These are phyloP conservation scores for Populus pruinosa DNA, from an alignment of 345 rosid species.

Conservation along the genomic window DNA sequence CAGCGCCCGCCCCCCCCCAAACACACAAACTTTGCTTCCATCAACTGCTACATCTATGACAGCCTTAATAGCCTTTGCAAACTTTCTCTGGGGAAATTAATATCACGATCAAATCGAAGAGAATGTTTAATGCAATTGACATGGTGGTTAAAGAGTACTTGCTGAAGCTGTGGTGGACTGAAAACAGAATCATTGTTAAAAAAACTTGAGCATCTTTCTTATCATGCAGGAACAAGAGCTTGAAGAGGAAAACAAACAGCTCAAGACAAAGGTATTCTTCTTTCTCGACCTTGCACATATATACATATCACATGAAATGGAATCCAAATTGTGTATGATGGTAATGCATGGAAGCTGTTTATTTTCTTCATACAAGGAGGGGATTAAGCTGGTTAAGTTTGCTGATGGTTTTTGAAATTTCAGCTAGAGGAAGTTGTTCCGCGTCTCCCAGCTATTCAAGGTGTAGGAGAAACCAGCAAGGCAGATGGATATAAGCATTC, in stretches of 20 bases:
- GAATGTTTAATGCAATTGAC: too few relatives aligned
- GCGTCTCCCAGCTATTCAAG: slow-evolving; percentile 4
- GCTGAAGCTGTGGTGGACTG: too few relatives aligned
- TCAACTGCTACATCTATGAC: background rate
- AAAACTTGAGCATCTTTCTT: too few relatives aligned
- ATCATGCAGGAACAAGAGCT: slow-evolving; percentile 28
- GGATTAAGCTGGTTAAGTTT: background rate
- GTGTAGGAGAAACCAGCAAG: slow-evolving; percentile 8
- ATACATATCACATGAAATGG: too few relatives aligned
- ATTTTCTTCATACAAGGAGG: background rate
- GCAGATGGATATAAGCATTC: background rate
- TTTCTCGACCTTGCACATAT: background rate
- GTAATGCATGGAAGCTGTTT: background rate
- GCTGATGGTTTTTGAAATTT: background rate
- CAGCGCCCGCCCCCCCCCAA: too few relatives aligned
- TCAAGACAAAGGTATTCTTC: slow-evolving; percentile 25
- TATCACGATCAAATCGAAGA: background rate
- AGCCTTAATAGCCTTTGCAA: background rate
- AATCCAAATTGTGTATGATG: too few relatives aligned
- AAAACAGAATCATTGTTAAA: too few relatives aligned
- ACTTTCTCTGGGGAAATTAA: too few relatives aligned
- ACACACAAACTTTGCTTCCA: background rate
- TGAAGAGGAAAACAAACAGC: slow-evolving; percentile 29
- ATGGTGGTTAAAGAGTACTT: too few relatives aligned
- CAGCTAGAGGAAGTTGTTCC: slow-evolving; percentile 25